Base-by-base conservation (phyloP, 1,284 basidiomycete genomes). In the Cryptococcus wingfieldii region DNA sequence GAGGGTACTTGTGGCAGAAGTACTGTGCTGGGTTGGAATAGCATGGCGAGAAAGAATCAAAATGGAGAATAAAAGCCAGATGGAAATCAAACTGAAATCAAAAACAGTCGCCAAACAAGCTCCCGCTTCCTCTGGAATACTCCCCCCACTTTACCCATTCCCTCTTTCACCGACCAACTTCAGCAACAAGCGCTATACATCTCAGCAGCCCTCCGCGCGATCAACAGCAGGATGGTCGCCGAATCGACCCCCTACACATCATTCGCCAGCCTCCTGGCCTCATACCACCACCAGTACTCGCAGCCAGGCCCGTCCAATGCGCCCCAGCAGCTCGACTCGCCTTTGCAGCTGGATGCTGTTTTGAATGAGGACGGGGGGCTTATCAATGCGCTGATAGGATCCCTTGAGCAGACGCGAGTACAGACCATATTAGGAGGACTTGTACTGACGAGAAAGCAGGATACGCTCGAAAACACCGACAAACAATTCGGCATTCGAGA, bases 241-340 rank as follows among this genome's bases (percentile, higher is more conserved):
- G 31, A 59, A 16, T 19, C 58, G 12, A 63, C 68, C 1, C 64
- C 69, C 1, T 72, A 69, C 52, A 51, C 63, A 43, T 51, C 65
- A 4, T 75, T 74, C 52, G 72, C 72, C 7, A 64, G 67, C 39
- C 62, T 69, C 14, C 46, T 74, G 37, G 63, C 67, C 4, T 59
- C 66, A 16, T 75, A 72, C 53, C 73, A 75, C 45, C 58, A 62
- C 25, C 65, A 72, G 49, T 69, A 72, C 62, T 57, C 69, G 8
- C 61, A 69, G 39, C 63, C 71, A 2, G 73, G 73, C 1, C 71
- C 72, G 18, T 75, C 73, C 5, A 61, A 63, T 4, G 50, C 57
- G 5, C 31, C 31, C 10, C 31, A 34, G 31, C 69, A 72, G 51
- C 66, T 75, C 43, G 73, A 74, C 57, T 60, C 64, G 16, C 66